Evolutionary conservation across 805 yeast genomes (phyloP), one percentile per base, ranked within the genome.

Genomic region (Candida boleticola): DNA sequence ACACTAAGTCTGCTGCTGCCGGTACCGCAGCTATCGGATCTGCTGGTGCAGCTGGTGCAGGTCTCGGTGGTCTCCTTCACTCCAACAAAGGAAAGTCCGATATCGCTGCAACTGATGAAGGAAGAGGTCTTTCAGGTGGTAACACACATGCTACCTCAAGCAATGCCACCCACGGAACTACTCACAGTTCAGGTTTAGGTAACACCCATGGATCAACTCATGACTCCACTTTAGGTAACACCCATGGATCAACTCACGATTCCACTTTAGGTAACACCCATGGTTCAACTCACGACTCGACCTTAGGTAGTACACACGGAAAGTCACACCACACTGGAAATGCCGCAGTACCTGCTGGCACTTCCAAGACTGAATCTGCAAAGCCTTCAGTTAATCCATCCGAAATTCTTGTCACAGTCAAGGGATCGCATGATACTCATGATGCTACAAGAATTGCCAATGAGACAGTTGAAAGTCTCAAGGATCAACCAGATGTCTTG

Each of bases 321-420:
- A 14, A 6, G 6, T 5, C 13, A 6, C 7, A 6, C 6, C 13
- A 5, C 22, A 17, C 22, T 17, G 21, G 33, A n/a, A 7, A 5
- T 22, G 36, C 35, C 10, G 29, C 22, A 7, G 44, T 14, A 18
- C 36, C 36, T 21, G 29, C 29, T n/a, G 9, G 33, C 11, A 17
- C 37, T 17, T 40, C 32, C 34, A 11, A 18, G 29, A 18, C 13
- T 6, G 5, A 7, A 16, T 22, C 25, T 20, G 16, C 17, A 18
- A 20, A 29, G 18, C 23, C 42, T 37, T 22, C 19, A 27, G 9
- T 44, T 39, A 16, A 17, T 11, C 20, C 35, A 9, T 33, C 36
- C 20, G 58, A 55, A 35, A 55, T 62, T 14, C 51, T 56, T 31
- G 69, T 65, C 4, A 57, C 61, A 9, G 68, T 66, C 17, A 54